Conservation (phyloP, 2,329 filamentous ascomycete genomes). For the Fusarium sp. region DNA sequence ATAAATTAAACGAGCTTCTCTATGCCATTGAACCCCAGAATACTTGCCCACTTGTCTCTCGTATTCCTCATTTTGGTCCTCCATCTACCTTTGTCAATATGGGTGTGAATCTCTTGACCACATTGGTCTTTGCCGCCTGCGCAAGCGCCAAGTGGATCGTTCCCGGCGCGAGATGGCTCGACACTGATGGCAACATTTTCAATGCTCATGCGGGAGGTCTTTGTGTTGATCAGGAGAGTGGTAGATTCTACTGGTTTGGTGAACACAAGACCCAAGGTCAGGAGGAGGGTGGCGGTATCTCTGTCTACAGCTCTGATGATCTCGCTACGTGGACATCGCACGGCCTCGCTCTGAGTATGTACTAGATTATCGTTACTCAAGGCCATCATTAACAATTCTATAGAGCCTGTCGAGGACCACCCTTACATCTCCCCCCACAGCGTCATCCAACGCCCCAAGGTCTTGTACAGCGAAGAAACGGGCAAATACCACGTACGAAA, state of each 20-base stretch:
- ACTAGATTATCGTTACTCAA: fast-evolving
- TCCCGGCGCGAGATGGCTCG: conserved; percentile 69
- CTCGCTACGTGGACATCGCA: conserved; percentile 68
- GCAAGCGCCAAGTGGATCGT: conserved; percentile 62
- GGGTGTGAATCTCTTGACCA: neutral
- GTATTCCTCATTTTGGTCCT: neutral
- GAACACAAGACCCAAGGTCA: conserved; percentile 70
- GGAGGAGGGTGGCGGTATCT: conserved; percentile 68
- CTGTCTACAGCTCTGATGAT: conserved; percentile 70
- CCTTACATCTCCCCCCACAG: conserved; percentile 64
- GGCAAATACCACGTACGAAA: conserved; percentile 64
- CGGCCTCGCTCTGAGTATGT: conserved; percentile 64
- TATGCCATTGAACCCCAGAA: neutral
- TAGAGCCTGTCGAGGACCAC: conserved; percentile 63
- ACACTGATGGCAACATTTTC: conserved; percentile 68
- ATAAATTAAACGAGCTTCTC: conserved; percentile 8
- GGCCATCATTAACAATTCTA: neutral
- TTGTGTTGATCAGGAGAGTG: conserved; percentile 60
- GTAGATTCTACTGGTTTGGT: conserved; percentile 70
- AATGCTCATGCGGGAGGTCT: conserved; percentile 71
- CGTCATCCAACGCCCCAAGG: conserved; percentile 72
- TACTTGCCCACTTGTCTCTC: neutral
- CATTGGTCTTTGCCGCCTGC: conserved; percentile 24
- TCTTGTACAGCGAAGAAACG: conserved; percentile 65
- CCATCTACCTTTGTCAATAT: neutral